Evolutionary conservation across 2,329 filamentous ascomycete genomes (phyloP).

Genomic region (Neofusicoccum ribis): DNA sequence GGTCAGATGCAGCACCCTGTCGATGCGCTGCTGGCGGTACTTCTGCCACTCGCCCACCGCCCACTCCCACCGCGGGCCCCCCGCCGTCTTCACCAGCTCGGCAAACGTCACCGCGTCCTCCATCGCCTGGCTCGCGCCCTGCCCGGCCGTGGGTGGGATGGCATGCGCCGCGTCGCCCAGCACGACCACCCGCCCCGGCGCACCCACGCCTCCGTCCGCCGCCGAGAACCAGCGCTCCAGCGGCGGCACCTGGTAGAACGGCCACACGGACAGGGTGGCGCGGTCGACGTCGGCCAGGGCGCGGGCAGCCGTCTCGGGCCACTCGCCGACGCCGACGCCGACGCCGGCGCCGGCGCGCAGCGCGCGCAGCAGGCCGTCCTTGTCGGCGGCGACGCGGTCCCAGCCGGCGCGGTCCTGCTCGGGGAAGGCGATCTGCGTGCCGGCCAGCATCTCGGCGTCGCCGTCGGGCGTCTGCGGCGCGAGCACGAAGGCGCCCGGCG

Average conservation of each 20-base stretch:
- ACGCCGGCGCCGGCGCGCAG: neutral
- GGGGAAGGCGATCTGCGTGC: conserved; percentile 36
- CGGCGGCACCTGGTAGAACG: conserved; percentile 26
- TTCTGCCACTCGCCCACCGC: conserved; percentile 45
- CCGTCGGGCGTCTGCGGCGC: conserved; percentile 38
- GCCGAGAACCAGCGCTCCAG: conserved; percentile 23
- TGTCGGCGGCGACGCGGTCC: conserved; percentile 33
- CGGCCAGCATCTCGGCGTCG: conserved; percentile 36
- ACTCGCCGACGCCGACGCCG: no score
- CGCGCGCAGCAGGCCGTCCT: conserved; percentile 24
- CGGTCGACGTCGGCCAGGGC: conserved; percentile 23
- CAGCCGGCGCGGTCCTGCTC: conserved; percentile 38
- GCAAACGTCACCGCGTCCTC: conserved; percentile 68
- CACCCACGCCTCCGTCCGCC: neutral
- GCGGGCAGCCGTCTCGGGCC: conserved; percentile 23
- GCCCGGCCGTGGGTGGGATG: conserved; percentile 27
- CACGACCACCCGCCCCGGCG: conserved; percentile 21
- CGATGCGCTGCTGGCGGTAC: conserved; percentile 50
- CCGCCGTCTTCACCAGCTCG: neutral
- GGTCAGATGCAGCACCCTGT: conserved; percentile 51
- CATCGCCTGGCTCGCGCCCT: conserved; percentile 62
- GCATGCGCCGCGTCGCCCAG: conserved; percentile 28
- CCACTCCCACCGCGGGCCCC: neutral
- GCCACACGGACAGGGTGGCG: conserved; percentile 26
- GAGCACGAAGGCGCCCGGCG: conserved; percentile 40